Evolutionary conservation across 805 yeast genomes (phyloP).

Genomic region (Candida fluviatilis): DNA sequence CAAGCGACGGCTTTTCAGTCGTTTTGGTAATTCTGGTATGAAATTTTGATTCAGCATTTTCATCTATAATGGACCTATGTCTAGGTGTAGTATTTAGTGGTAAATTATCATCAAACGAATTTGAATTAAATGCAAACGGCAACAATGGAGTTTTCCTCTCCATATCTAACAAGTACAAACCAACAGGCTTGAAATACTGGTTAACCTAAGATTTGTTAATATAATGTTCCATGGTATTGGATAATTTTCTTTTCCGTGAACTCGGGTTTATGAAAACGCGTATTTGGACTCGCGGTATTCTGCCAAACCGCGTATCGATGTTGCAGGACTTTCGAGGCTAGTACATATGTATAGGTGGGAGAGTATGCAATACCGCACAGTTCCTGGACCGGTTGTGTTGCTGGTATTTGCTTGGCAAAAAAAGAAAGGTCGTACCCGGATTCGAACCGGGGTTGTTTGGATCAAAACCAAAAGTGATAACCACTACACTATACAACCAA

Average conservation of each 20-base stretch:
- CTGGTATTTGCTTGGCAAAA: no score
- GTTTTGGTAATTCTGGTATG: constrained; percentile 30
- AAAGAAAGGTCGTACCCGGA: constrained; percentile 58
- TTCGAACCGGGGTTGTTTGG: constrained; percentile 83
- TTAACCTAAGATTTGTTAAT: not conserved
- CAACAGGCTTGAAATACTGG: not conserved
- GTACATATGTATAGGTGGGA: no score
- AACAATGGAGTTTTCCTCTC: constrained; percentile 36
- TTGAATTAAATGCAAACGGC: constrained; percentile 47
- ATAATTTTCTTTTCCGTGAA: not conserved
- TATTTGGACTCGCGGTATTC: no score
- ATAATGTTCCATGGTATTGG: not conserved
- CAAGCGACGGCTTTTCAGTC: constrained; percentile 5
- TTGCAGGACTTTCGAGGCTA: no score
- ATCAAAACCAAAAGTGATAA: constrained; percentile 80
- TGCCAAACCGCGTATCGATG: no score
- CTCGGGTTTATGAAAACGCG: no score
- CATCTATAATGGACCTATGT: constrained; percentile 35
- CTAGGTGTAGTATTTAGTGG: constrained; percentile 36
- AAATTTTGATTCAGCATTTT: constrained; percentile 42
- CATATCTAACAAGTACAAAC: constrained; percentile 10
- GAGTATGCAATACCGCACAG: no score
- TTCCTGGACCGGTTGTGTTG: no score
- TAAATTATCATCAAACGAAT: constrained; percentile 28
- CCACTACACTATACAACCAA: constrained; percentile 56